A percentile compares a stretch with the other conserved stretches of the same genome.
Conservation (phyloP, 225 moss, liverwort and hornwort species). For the Takakia lepidozioides region DNA sequence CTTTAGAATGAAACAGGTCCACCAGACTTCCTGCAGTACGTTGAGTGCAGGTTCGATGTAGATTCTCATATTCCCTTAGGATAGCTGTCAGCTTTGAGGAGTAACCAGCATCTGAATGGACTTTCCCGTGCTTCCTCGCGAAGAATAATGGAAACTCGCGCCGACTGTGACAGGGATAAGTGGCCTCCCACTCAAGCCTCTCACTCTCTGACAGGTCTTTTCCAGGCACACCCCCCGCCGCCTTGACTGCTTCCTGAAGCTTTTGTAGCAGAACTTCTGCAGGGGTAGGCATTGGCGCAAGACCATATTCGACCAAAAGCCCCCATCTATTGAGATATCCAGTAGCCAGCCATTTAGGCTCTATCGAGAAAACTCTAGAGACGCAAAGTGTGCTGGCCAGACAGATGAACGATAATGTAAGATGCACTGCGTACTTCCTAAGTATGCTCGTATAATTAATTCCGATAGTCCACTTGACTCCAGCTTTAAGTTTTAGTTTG, state of each 20-base stretch:
- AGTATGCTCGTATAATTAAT: no score
- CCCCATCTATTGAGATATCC: no score
- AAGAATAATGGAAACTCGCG: slow-evolving; percentile 11
- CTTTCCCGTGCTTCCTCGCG: background rate
- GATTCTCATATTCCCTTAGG: slow-evolving; percentile 27
- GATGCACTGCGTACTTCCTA: no score
- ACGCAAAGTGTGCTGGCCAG: no score
- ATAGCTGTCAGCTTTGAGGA: slow-evolving; percentile 3
- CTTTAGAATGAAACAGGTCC: slow-evolving; percentile 9
- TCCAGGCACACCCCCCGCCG: slow-evolving; percentile 18
- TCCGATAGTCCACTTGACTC: no score
- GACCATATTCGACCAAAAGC: no score
- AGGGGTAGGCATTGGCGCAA: no score
- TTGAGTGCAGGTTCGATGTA: slow-evolving; percentile 36
- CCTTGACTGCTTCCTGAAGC: slow-evolving; percentile 11
- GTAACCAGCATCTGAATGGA: slow-evolving; percentile 2
- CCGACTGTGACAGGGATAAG: slow-evolving; percentile 16
- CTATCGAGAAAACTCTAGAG: no score
- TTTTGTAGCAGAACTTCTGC: slow-evolving; percentile 12
- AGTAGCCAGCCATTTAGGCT: no score
- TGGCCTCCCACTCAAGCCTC: slow-evolving; percentile 14
- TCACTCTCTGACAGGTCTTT: background rate
- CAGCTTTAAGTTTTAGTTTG: no score
- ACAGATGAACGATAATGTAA: no score
- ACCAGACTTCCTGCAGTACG: slow-evolving; percentile 17